Evolutionary conservation across 2,329 filamentous ascomycete species (phyloP), one percentile per base, ranked within the genome.

Genomic region (Alternaria triticimaculans): DNA sequence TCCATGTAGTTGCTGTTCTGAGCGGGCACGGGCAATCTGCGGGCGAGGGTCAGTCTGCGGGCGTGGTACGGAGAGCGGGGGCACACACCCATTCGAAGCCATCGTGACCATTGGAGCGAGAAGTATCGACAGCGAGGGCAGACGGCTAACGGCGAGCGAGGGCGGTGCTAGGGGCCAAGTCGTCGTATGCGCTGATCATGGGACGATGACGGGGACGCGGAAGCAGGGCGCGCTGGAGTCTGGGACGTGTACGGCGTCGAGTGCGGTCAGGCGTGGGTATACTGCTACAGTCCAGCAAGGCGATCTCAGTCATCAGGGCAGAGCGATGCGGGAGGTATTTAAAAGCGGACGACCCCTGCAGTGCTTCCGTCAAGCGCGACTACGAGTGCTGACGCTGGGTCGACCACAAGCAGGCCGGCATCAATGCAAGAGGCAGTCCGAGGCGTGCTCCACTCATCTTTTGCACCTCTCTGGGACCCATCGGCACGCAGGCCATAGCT

Each of bases 1-100:
- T 92, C 90, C 72, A 73, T 64, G 66, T 87, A 86, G 70, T 87
- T 83, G 66, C 78, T 78, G 62, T 83, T 80, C 46, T 74, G 79
- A 64, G 77, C 73, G 68, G 77, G 76, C 67, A 80, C 76, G 69
- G 78, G 77, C 74, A 78, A 61, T 70, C 78, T 80, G 73, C 48
- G 57, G 15, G 58, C 28, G 55, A 63, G 44, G 65, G 66, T 62
- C 55, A 58, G 44, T 58, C 61, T 55, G 53, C 44, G 56, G 57
- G 53, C 43, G 76, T 78, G 53, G 76, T 74, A 78, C 76, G 60
- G 71, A 76, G 76, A 63, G 51, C 58, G 62, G 66, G 37, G 26
- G 33, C 65, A 81, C 80, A 79, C 74, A 81, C 80, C 80, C 80
- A 77, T 80, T 80, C 71, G 79, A 78, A 71, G 80, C 76, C 80